Conservation (phyloP, 2,329 filamentous ascomycete genomes). For the Sporothrix humicola region DNA sequence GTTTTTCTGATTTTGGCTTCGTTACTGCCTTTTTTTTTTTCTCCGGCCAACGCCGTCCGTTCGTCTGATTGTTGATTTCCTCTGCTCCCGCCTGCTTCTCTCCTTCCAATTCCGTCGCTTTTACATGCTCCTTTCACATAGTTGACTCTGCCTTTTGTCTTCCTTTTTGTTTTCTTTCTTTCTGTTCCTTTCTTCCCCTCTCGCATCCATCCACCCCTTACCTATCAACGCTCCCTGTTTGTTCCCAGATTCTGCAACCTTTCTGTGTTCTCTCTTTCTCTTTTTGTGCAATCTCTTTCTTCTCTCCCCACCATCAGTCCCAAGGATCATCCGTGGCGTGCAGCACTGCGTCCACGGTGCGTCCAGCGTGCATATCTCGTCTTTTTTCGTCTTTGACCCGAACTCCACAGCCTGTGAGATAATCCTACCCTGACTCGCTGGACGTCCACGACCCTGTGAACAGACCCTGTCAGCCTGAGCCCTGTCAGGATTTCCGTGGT, state of each 20-base stretch:
- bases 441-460: background rate
- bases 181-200: background rate
- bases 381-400: too few species aligned
- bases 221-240: background rate
- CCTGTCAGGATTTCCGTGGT: too few species aligned
- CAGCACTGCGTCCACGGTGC: conserved; percentile 9
- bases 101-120: conserved; percentile 16
- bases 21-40: background rate
- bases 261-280: background rate
- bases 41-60: background rate
- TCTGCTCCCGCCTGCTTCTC: background rate
- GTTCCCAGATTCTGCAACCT: background rate
- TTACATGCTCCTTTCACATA: background rate
- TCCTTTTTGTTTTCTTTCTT: background rate
- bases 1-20: background rate
- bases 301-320: background rate
- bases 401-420: background rate
- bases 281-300: background rate
- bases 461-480: too few species aligned
- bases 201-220: background rate
- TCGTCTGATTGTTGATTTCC: background rate
- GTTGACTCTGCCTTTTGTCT: background rate
- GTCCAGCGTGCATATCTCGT: background rate
- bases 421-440: conserved; percentile 19
- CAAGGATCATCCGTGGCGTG: conserved; percentile 10